Conservation (phyloP, 768 basidiomycete genomes). For the Rubroboletus pulcherrimus region DNA sequence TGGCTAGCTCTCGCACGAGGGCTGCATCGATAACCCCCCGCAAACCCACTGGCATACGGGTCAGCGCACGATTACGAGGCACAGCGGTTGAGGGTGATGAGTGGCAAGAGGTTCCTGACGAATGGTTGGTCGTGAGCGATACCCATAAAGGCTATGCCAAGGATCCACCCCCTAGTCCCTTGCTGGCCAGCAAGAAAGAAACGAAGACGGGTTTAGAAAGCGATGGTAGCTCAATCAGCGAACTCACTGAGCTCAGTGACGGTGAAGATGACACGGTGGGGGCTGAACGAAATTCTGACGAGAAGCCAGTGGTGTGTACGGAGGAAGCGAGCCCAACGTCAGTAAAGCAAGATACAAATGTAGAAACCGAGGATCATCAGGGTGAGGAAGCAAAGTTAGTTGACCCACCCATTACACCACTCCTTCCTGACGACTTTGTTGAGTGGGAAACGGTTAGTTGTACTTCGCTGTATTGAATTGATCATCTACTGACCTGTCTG, state of each 20-base stretch:
- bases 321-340: not conserved
- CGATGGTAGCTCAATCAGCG: conserved; percentile 62
- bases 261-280: conserved; percentile 29
- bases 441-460: conserved; percentile 88
- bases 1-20: conserved; percentile 12
- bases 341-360: not conserved
- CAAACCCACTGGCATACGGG: conserved; percentile 50
- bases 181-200: conserved; percentile 8
- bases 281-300: conserved; percentile 3
- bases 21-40: conserved; percentile 22
- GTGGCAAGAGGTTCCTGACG: conserved; percentile 79
- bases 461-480: not conserved
- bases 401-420: conserved; percentile 9
- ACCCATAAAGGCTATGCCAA: conserved; percentile 16
- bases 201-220: conserved; percentile 57
- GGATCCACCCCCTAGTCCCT: conserved; percentile 4
- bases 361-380: conserved; percentile 4
- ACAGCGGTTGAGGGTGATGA: conserved; percentile 49
- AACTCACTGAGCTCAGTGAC: conserved; percentile 71
- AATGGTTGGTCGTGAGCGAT: conserved; percentile 47
- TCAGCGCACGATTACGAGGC: conserved; percentile 65
- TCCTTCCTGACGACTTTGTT: conserved; percentile 51
- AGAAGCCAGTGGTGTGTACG: not conserved
- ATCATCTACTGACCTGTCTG: not conserved
- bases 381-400: not conserved